These are phyloP conservation scores for Aulographum hederae DNA, from an alignment of 2,329 filamentous ascomycete genomes.

Conservation along the genomic window DNA sequence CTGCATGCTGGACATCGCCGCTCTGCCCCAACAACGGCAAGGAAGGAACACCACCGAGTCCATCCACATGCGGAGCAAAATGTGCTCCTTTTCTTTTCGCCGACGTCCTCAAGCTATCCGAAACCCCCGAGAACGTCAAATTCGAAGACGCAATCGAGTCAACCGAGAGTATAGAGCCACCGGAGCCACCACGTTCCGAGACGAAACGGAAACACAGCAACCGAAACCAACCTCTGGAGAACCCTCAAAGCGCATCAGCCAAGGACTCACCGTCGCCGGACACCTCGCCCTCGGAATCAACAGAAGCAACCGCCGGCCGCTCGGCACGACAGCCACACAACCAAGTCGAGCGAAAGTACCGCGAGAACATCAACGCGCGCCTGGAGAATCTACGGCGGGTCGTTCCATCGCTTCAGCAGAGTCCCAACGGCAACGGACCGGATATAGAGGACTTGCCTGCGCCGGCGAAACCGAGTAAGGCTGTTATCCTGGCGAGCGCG, in stretches of 20 bases:
- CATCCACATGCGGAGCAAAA: conserved; percentile 20
- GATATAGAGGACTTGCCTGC: conserved; percentile 25
- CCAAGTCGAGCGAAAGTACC: conserved; percentile 27
- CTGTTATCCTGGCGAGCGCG: conserved; percentile 26
- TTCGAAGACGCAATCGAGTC: not conserved
- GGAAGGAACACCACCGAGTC: conserved; percentile 18
- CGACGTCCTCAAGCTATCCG: conserved; percentile 5
- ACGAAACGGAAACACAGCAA: not conserved
- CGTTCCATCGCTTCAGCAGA: conserved; percentile 21
- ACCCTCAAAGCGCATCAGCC: conserved; percentile 1
- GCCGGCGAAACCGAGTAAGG: conserved; percentile 23
- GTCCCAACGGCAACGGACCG: conserved; percentile 10
- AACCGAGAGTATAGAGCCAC: not conserved
- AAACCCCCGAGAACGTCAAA: conserved; percentile 8
- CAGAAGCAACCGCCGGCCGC: conserved; percentile 10
- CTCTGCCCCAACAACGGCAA: conserved; percentile 21
- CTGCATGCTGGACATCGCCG: conserved; percentile 23
- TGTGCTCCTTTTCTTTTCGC: conserved; percentile 22
- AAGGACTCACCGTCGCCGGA: conserved; percentile 7
- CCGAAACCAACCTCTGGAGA: conserved; percentile 15
- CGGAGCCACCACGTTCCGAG: not conserved
- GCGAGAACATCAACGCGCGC: conserved; percentile 26
- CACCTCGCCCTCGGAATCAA: conserved; percentile 10
- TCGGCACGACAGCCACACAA: conserved; percentile 22
- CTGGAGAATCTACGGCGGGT: conserved; percentile 22